Percentiles rank a stretch among this genome's conserved stretches.
phyloP scores from a whole-genome alignment of 768 basidiomycete species.

The Leccinum rimulosum region DNA sequence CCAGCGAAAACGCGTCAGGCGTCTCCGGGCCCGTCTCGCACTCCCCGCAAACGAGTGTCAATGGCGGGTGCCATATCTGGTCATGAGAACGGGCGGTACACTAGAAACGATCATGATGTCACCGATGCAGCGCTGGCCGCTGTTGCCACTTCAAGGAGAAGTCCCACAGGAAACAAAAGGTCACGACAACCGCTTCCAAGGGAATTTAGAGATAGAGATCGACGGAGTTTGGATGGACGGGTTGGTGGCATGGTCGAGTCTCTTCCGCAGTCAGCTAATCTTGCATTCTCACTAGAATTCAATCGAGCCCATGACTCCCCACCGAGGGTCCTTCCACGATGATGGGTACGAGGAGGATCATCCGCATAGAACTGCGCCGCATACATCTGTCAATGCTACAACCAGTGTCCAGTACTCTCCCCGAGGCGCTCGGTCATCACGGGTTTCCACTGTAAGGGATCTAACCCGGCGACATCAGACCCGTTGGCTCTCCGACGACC shows the following conservation, averaged over 20 bases:
- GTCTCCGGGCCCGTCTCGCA: constrained; percentile 40
- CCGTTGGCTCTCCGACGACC: constrained; percentile 54
- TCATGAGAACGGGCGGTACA: constrained; percentile 25
- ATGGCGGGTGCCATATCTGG: constrained; percentile 32
- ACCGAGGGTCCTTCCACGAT: constrained; percentile 28
- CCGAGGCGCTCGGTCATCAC: constrained; percentile 30
- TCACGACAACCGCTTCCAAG: constrained; percentile 48
- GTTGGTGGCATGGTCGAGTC: constrained; percentile 29
- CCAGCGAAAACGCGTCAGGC: constrained; percentile 38
- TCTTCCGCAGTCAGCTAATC: constrained; percentile 1
- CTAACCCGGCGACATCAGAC: constrained; percentile 48
- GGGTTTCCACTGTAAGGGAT: constrained; percentile 49
- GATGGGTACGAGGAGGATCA: constrained; percentile 20
- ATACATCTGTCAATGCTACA: constrained; percentile 21
- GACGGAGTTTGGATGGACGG: constrained; percentile 40
- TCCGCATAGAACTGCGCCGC: constrained; percentile 25
- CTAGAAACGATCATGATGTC: constrained; percentile 36
- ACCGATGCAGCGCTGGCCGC: constrained; percentile 59
- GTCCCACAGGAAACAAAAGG: constrained; percentile 44
- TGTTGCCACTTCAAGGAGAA: constrained; percentile 54
- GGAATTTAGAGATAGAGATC: constrained; percentile 43
- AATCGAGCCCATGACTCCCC: constrained; percentile 41
- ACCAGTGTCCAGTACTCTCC: constrained; percentile 27
- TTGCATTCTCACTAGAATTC: constrained; percentile 23
- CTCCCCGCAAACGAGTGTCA: constrained; percentile 43